Percentiles rank a stretch among this genome's conserved stretches.
Conservation (phyloP, 208 protist genomes). For the Crithidia acanthocephali region DNA sequence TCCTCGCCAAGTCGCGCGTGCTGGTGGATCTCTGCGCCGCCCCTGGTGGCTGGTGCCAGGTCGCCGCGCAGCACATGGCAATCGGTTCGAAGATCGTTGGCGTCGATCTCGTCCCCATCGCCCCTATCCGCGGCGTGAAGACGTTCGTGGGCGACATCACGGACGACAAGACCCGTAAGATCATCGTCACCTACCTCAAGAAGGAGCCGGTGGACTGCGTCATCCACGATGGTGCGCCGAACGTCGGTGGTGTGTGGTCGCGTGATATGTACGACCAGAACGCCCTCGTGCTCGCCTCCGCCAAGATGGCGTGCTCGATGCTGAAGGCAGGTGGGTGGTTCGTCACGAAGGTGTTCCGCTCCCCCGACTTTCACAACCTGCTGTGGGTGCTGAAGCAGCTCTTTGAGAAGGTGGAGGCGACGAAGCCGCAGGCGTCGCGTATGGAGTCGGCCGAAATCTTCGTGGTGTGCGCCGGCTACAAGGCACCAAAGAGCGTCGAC, state of each 20-base stretch:
- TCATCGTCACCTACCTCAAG: constrained; percentile 95
- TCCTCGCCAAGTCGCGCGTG: constrained; percentile 92
- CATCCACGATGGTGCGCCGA: constrained; percentile 99
- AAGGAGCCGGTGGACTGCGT: constrained; percentile 95
- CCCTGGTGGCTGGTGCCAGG: constrained; percentile 97
- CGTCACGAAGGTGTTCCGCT: constrained; percentile 99
- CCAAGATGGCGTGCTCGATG: constrained; percentile 97
- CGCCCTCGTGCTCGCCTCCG: constrained; percentile 94
- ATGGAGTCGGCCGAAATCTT: constrained; percentile 99
- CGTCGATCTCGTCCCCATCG: constrained; percentile 98
- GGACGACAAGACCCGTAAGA: constrained; percentile 95
- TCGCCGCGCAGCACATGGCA: constrained; percentile 97
- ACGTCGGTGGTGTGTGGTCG: constrained; percentile 98
- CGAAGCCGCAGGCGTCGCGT: constrained; percentile 98
- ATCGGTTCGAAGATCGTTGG: constrained; percentile 96
- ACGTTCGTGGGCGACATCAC: constrained; percentile 99
- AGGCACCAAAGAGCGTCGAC: constrained; percentile 96
- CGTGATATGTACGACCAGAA: constrained; percentile 98
- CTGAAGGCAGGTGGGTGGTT: constrained; percentile 94
- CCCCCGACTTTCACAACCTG: constrained; percentile 98
- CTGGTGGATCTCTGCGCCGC: constrained; percentile 98
- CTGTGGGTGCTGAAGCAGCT: constrained; percentile 98
- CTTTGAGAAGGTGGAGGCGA: constrained; percentile 98
- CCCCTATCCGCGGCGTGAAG: constrained; percentile 96
- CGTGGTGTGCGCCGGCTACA: constrained; percentile 97